These are phyloP conservation scores for Volvox africanus DNA, from an alignment of 139 green algal species.

Conservation along the genomic window DNA sequence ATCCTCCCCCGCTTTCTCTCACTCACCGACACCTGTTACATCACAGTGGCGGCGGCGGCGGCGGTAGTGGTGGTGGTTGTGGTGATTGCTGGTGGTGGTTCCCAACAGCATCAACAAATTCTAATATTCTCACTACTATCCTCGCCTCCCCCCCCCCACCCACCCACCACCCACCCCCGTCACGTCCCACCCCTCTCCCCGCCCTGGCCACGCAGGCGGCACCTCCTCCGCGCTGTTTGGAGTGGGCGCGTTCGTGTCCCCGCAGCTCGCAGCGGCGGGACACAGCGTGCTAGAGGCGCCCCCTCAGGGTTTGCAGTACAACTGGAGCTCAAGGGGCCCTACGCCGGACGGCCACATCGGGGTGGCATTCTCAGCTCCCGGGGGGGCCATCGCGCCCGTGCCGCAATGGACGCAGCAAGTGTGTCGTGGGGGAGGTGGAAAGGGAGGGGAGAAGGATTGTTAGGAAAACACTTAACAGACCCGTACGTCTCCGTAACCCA, in stretches of 20 bases:
- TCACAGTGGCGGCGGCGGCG: too few relatives aligned
- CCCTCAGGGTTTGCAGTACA: conserved; percentile 77
- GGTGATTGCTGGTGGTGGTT: too few relatives aligned
- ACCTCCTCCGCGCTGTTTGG: conserved; percentile 79
- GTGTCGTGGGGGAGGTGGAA: background rate
- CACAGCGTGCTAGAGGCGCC: conserved; percentile 73
- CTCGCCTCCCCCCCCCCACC: too few relatives aligned
- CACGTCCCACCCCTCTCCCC: background rate
- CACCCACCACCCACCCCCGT: too few relatives aligned
- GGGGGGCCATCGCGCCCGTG: conserved; percentile 79
- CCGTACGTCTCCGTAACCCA: too few relatives aligned
- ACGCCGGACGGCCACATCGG: conserved; percentile 84
- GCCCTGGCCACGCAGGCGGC: conserved; percentile 61
- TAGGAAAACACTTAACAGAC: background rate
- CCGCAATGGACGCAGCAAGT: conserved; percentile 81
- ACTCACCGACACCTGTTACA: too few relatives aligned
- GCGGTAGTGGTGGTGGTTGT: too few relatives aligned
- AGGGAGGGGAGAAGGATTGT: background rate
- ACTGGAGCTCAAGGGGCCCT: conserved; percentile 83
- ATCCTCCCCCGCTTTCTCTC: too few relatives aligned
- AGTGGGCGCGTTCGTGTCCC: conserved; percentile 90
- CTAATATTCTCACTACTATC: too few relatives aligned
- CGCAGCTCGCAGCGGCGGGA: conserved; percentile 80
- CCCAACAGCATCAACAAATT: too few relatives aligned
- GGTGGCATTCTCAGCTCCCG: conserved; percentile 79